Base-by-base conservation (phyloP, 2,329 filamentous ascomycete genomes). In the Cercospora beticola region DNA sequence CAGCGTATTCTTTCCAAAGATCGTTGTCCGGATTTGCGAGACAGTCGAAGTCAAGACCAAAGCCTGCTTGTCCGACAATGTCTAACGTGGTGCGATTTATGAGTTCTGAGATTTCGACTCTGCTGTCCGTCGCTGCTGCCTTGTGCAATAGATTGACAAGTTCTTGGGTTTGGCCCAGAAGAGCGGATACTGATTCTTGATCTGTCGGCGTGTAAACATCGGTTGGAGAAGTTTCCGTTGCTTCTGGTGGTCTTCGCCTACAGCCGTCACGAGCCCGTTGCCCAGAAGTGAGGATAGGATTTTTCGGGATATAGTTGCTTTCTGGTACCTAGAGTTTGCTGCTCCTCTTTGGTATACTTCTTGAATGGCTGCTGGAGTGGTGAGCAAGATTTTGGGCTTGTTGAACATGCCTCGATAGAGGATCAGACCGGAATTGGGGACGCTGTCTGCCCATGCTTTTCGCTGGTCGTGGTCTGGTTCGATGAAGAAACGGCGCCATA, bases 61-160 rank as follows among this genome's bases (percentile, higher is more conserved):
- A 74, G 0, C 79, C 81, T 5, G 79, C 81, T 18, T 81, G 73
- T 12, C 81, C 81, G 30, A 82, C 82, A 46, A 82, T 81, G 56
- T 82, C 81, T 56, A 82, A 71, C 3, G 81, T 81, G 12, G 79
- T 80, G 36, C 61, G 61, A 16, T 21, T 52, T 1, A 61, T 16
- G 18, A 61, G 58, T 23, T 23, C 31, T 1, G 36, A 9, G 7
- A 61, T 36, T 40, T 61, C 58, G 58, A 61, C 56, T 14, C 8
- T 10, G 14, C 26, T 9, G 26, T 2, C 14, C 18, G 5, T 33
- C 31, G 31, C 58, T 46, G 40, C 16, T 16, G 40, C 40, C 6
- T 18, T 14, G 21, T 40, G 28, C 58, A 61, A 28, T n/a, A 9
- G 1, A 3, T 18, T 7, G 16, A 14, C 33, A 10, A 61, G 31